These are phyloP conservation scores for Quercus rubra DNA, from an alignment of 306 rosid species.

Conservation along the genomic window DNA sequence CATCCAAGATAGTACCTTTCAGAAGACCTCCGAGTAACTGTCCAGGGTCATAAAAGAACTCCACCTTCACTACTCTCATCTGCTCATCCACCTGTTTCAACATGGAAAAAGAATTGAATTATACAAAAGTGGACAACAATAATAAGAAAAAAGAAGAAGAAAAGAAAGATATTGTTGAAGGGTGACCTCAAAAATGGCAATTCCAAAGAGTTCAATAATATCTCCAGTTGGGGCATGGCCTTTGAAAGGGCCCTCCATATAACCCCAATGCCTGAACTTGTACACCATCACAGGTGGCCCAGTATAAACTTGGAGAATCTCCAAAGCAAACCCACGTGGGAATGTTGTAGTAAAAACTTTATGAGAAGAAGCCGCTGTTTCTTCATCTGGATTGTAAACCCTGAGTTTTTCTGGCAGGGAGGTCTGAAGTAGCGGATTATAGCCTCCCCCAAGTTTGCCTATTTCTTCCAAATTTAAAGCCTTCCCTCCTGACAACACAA, in stretches of 20 bases:
- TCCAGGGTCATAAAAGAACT: constrained; percentile 62
- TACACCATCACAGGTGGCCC: constrained; percentile 58
- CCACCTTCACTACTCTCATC: constrained; percentile 53
- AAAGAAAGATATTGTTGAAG: not conserved
- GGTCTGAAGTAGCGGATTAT: constrained; percentile 48
- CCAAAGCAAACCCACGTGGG: constrained; percentile 68
- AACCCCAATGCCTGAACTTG: constrained; percentile 80
- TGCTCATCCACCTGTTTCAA: constrained; percentile 45
- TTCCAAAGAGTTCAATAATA: constrained; percentile 42
- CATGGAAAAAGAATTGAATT: not conserved
- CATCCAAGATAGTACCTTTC: constrained; percentile 39
- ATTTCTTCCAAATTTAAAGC: constrained; percentile 32
- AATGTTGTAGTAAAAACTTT: constrained; percentile 46
- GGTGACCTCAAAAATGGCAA: constrained; percentile 45
- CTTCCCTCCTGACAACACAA: constrained; percentile 40
- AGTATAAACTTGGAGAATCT: constrained; percentile 44
- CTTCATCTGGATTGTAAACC: constrained; percentile 44
- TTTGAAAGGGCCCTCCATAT: constrained; percentile 77
- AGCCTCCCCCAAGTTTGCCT: constrained; percentile 60
- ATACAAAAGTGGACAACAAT: not conserved
- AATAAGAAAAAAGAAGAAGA: not conserved
- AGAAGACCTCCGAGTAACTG: constrained; percentile 63
- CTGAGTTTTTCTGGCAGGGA: constrained; percentile 47
- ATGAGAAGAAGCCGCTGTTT: constrained; percentile 51
- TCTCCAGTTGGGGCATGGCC: constrained; percentile 57